Percentiles rank a stretch among this genome's conserved stretches.
Evolutionary conservation across 1,284 basidiomycete genomes (phyloP).

Genomic region (Porogramme epimiltina): DNA sequence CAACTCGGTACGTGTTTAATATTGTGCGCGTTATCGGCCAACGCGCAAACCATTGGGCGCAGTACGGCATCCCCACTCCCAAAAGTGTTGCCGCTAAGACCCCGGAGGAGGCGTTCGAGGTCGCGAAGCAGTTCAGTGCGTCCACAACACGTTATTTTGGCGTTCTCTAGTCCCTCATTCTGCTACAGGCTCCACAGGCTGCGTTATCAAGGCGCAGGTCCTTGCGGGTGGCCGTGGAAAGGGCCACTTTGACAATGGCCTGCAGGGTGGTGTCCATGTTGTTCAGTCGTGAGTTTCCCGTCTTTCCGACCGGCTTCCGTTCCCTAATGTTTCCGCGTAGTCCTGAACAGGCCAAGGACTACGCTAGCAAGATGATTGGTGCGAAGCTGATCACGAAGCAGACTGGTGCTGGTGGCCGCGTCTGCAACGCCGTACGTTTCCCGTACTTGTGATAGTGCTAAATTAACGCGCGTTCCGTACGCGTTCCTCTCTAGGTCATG

Average conservation of each 20-base stretch:
- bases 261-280: conserved; percentile 98
- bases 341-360: conserved; percentile 87
- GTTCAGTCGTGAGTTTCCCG: conserved; percentile 72
- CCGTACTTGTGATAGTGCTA: not conserved
- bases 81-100: conserved; percentile 88
- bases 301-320: not conserved
- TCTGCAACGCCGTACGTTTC: conserved; percentile 88
- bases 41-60: not conserved
- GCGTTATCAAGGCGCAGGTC: conserved; percentile 98
- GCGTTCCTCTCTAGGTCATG: conserved; percentile 95
- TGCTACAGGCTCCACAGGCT: conserved; percentile 59
- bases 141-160: not conserved
- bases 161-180: not conserved
- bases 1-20: conserved; percentile 70
- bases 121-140: conserved; percentile 86
- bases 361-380: conserved; percentile 93
- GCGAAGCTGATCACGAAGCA: conserved; percentile 98
- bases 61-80: conserved; percentile 98
- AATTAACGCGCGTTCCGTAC: not conserved
- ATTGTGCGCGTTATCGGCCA: not conserved
- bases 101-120: conserved; percentile 87
- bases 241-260: conserved; percentile 95
- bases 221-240: conserved; percentile 98
- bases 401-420: conserved; percentile 89
- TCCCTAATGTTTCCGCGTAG: conserved; percentile 44